These are phyloP conservation scores for Podosphaera xanthii DNA, from an alignment of 2,329 filamentous ascomycete genomes.

Conservation along the genomic window DNA sequence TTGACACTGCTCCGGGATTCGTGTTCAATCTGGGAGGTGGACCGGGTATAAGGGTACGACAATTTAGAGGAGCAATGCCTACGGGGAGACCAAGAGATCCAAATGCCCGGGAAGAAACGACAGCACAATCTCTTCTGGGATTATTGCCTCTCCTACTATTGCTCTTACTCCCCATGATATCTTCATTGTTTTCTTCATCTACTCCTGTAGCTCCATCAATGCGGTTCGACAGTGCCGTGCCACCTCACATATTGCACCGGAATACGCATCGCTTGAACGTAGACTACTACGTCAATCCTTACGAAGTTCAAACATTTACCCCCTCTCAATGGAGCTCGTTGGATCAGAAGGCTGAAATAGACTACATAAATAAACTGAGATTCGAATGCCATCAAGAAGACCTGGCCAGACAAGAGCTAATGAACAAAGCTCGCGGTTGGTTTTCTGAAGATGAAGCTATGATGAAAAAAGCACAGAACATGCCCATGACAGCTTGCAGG, in stretches of 20 bases:
- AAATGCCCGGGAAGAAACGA: constrained; percentile 26
- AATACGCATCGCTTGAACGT: constrained; percentile 47
- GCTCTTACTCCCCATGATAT: constrained; percentile 66
- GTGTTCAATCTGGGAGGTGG: constrained; percentile 90
- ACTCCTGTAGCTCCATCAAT: constrained; percentile 39
- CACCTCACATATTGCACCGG: constrained; percentile 53
- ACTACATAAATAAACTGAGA: constrained; percentile 43
- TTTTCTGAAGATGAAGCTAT: constrained; percentile 42
- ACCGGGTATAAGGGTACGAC: constrained; percentile 79
- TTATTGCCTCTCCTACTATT: constrained; percentile 75
- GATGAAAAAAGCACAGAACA: constrained; percentile 24
- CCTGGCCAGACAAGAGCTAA: constrained; percentile 27
- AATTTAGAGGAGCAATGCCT: constrained; percentile 67
- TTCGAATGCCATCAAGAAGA: constrained; percentile 56
- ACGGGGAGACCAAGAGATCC: constrained; percentile 50
- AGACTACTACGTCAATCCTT: constrained; percentile 67
- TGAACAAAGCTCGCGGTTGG: constrained; percentile 47
- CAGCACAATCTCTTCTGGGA: constrained; percentile 37
- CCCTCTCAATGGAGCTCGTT: constrained; percentile 47
- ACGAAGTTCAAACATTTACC: constrained; percentile 49
- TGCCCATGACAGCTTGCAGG: constrained; percentile 36
- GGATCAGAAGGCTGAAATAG: constrained; percentile 54
- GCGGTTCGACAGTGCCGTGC: constrained; percentile 47
- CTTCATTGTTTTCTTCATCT: constrained; percentile 44
- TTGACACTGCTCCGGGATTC: constrained; percentile 66